A percentile compares a stretch with the other conserved stretches of the same genome.
These are phyloP conservation scores for Croton laevigatus DNA, from an alignment of 441 rosid genomes.

Conservation along the genomic window DNA sequence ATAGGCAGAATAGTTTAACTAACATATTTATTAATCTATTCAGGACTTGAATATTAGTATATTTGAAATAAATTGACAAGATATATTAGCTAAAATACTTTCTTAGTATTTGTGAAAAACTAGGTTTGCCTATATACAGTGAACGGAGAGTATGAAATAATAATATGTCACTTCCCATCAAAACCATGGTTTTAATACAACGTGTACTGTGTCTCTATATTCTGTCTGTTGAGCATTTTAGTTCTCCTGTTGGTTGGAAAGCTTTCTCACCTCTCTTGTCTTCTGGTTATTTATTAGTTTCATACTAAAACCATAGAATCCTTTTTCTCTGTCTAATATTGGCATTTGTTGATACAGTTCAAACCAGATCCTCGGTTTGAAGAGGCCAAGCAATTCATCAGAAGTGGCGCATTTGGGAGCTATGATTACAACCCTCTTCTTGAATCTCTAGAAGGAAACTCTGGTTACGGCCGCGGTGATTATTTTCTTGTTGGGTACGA, in stretches of 20 bases:
- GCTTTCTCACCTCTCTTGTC: neutral
- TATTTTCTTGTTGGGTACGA: slow-evolving; percentile 90
- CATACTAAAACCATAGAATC: neutral
- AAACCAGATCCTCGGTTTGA: slow-evolving; percentile 88
- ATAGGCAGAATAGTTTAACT: too few species aligned
- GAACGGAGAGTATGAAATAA: neutral
- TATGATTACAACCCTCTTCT: slow-evolving; percentile 86
- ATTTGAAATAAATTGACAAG: too few species aligned
- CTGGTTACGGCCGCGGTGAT: slow-evolving; percentile 93
- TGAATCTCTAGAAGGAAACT: slow-evolving; percentile 82
- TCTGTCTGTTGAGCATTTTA: neutral
- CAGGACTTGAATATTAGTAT: too few species aligned
- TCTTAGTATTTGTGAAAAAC: too few species aligned
- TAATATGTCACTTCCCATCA: neutral
- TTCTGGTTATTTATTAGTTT: neutral
- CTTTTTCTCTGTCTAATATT: slow-evolving; percentile 25
- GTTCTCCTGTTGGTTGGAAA: neutral
- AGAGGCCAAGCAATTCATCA: slow-evolving; percentile 78
- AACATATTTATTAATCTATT: too few species aligned
- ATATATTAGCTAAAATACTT: too few species aligned
- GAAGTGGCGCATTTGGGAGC: slow-evolving; percentile 87
- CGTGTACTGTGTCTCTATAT: too few species aligned
- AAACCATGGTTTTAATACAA: neutral
- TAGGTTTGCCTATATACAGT: too few species aligned
- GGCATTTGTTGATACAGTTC: slow-evolving; percentile 37